phyloP scores from a whole-genome alignment of 768 basidiomycete genomes.

The Hypholoma sublateritium region DNA sequence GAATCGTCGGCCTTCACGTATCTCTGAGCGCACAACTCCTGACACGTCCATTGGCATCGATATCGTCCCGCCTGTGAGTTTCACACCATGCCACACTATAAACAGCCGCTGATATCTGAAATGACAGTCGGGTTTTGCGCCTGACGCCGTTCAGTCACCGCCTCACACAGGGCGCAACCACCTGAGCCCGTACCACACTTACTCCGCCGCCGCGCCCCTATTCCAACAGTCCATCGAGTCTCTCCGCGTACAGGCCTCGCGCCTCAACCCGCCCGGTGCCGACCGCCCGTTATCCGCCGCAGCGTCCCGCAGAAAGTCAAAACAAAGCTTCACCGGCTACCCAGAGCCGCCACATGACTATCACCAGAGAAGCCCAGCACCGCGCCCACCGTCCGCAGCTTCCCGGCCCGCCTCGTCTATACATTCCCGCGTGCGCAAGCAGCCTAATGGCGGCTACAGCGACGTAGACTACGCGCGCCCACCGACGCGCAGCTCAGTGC shows the following conservation, averaged over 20 bases:
- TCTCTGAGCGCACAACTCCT: slow-evolving; percentile 17
- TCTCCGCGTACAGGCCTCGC: neutral
- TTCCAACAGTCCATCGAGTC: slow-evolving; percentile 13
- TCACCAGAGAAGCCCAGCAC: slow-evolving; percentile 1
- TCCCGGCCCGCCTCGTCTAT: slow-evolving; percentile 2
- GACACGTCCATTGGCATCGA: slow-evolving; percentile 22
- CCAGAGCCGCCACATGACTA: slow-evolving; percentile 1
- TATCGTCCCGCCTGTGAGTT: slow-evolving; percentile 25
- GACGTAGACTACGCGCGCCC: neutral
- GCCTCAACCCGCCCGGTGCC: neutral
- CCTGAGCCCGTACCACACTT: slow-evolving; percentile 24
- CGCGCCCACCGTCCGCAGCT: slow-evolving; percentile 1
- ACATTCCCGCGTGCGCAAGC: neutral
- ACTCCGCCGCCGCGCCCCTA: slow-evolving; percentile 14
- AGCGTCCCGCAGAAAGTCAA: slow-evolving; percentile 11
- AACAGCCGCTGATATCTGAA: neutral
- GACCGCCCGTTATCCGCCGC: slow-evolving; percentile 11
- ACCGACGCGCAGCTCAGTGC: neutral
- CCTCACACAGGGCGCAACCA: slow-evolving; percentile 27
- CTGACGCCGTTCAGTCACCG: slow-evolving; percentile 18
- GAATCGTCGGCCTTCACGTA: slow-evolving; percentile 17
- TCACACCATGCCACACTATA: neutral
- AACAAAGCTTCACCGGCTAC: slow-evolving; percentile 9
- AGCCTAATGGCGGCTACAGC: neutral
- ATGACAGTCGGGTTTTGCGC: slow-evolving; percentile 20